phyloP scores from a whole-genome alignment of 1,139 yeast species.

The Tardiomyces depauwii region DNA sequence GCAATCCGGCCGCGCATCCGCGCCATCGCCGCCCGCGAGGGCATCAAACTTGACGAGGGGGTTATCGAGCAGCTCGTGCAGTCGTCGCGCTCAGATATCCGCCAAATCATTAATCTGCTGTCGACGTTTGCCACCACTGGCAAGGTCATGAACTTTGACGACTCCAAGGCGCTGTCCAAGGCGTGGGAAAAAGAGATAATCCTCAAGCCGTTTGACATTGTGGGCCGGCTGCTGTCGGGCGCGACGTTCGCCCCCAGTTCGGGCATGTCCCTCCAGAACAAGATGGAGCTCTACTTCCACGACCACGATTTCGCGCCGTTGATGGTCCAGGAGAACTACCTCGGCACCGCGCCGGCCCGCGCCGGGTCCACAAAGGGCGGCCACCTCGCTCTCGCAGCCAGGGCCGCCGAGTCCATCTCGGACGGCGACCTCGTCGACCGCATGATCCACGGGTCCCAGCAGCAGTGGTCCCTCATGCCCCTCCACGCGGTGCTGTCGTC shows the following conservation, averaged over 20 bases:
- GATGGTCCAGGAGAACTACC: slow-evolving; percentile 92
- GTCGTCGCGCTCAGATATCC: slow-evolving; percentile 80
- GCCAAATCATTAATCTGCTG: slow-evolving; percentile 85
- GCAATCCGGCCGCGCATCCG: slow-evolving; percentile 75
- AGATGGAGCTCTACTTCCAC: slow-evolving; percentile 82
- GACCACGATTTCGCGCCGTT: slow-evolving; percentile 92
- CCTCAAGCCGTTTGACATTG: slow-evolving; percentile 85
- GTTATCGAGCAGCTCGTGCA: slow-evolving; percentile 77
- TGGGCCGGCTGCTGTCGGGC: slow-evolving; percentile 57
- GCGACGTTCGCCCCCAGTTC: slow-evolving; percentile 46
- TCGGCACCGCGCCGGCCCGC: slow-evolving; percentile 45
- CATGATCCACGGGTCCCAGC: slow-evolving; percentile 81
- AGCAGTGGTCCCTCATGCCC: slow-evolving; percentile 93
- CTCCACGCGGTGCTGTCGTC: slow-evolving; percentile 84
- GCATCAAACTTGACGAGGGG: slow-evolving; percentile 65
- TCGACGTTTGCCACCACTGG: slow-evolving; percentile 69
- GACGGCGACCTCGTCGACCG: slow-evolving; percentile 72
- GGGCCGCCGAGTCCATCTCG: slow-evolving; percentile 80
- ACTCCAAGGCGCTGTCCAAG: slow-evolving; percentile 39
- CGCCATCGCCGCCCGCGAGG: slow-evolving; percentile 85
- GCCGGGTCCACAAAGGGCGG: slow-evolving; percentile 18
- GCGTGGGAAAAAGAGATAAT: slow-evolving; percentile 78
- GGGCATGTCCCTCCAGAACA: slow-evolving; percentile 55
- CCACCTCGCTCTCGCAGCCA: slow-evolving; percentile 46
- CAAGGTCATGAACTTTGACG: slow-evolving; percentile 45